Conservation (phyloP, 164 flowering plant species). For the Warburgia ugandensis region DNA sequence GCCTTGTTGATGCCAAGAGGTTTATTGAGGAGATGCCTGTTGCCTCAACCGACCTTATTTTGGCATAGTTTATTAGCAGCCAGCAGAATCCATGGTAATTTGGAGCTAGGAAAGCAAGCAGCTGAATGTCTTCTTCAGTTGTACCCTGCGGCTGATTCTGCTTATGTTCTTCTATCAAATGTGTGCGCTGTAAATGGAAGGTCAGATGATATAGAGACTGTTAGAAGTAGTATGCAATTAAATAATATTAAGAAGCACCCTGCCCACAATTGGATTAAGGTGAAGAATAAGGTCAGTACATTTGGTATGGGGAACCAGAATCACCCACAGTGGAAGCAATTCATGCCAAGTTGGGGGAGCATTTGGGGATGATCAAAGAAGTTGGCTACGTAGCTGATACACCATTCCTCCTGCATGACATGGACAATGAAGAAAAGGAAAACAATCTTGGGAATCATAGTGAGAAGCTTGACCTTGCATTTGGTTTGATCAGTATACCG, state of each 20-base stretch:
- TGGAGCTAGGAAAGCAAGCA: conserved; percentile 59
- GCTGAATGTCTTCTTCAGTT: conserved; percentile 44
- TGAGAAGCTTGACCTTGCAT: conserved; percentile 78
- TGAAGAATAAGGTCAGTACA: conserved; percentile 37
- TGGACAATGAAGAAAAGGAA: conserved; percentile 81
- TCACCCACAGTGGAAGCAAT: conserved; percentile 40
- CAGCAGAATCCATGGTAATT: conserved; percentile 57
- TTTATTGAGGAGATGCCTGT: conserved; percentile 59
- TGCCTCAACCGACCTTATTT: conserved; percentile 49
- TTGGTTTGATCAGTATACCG: conserved; percentile 44
- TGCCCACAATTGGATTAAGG: conserved; percentile 81
- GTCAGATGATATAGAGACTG: conserved; percentile 60
- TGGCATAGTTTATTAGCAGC: conserved; percentile 81
- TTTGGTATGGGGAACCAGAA: conserved; percentile 66
- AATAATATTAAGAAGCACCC: conserved; percentile 55
- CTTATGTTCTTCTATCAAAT: conserved; percentile 73
- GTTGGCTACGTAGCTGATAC: conserved; percentile 77
- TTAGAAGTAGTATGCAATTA: conserved; percentile 50
- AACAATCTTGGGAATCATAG: conserved; percentile 82
- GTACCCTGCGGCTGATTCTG: conserved; percentile 74
- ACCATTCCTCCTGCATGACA: conserved; percentile 70
- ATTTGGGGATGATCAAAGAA: conserved; percentile 47
- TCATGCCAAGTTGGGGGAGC: conserved; percentile 43
- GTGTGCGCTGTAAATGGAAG: conserved; percentile 56
- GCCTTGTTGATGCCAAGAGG: conserved; percentile 58